Conservation (phyloP, 441 rosid species). For the Pelargonium fulgidum region DNA sequence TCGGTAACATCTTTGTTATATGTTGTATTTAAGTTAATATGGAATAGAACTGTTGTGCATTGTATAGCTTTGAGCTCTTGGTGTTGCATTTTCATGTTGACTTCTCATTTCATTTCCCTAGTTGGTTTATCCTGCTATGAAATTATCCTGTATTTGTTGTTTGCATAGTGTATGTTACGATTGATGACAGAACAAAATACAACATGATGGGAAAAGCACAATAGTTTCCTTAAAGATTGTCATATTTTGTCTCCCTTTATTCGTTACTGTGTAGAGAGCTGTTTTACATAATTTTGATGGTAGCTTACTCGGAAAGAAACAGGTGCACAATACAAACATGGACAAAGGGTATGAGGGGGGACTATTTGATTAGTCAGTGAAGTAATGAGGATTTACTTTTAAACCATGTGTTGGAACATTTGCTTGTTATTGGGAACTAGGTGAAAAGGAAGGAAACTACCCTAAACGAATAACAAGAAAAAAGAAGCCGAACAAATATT, state of each 20-base stretch:
- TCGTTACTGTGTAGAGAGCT: too few species aligned
- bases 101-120: neutral
- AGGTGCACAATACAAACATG: neutral
- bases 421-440: neutral
- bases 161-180: neutral
- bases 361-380: neutral
- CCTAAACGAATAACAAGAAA: too few species aligned
- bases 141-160: neutral
- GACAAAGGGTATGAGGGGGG: neutral
- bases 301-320: neutral
- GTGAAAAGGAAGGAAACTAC: too few species aligned
- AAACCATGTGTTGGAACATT: neutral
- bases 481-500: too few species aligned
- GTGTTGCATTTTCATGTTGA: neutral
- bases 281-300: neutral
- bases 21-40: constrained; percentile 1
- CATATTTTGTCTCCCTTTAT: neutral
- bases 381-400: neutral
- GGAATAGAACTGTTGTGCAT: neutral
- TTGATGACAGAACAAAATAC: neutral
- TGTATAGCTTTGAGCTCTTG: neutral
- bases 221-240: neutral
- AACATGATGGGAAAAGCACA: neutral
- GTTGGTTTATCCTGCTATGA: neutral
- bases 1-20: neutral